Evolutionary conservation across 2,329 filamentous ascomycete species (phyloP), one percentile per base, ranked within the genome.

Genomic region (Diaporthe ilicicola): DNA sequence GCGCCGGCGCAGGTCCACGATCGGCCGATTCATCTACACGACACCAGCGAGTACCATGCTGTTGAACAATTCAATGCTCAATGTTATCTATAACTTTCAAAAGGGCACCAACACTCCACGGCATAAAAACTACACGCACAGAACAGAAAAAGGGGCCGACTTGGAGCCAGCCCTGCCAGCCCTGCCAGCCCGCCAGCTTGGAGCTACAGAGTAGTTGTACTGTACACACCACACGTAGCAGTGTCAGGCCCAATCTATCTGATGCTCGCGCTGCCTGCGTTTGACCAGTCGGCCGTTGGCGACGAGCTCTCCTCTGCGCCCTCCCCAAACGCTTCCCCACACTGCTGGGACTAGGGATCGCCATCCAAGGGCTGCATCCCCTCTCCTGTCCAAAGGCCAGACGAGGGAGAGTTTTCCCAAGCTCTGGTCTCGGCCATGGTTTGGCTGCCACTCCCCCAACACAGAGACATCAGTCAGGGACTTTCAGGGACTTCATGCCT

Each of bases 401-500:
- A 34, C 4, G 32, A 34, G 32, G 32, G 32, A 34, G 32, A 34
- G 32, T n/a, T n/a, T n/a, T n/a, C n/a, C n/a, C n/a, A n/a, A n/a
- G n/a, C n/a, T n/a, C n/a, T n/a, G n/a, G n/a, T n/a, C n/a, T n/a
- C n/a, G n/a, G n/a, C n/a, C n/a, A n/a, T n/a, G n/a, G n/a, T n/a
- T n/a, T n/a, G n/a, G n/a, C n/a, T n/a, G n/a, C n/a, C n/a, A n/a
- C 13, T 56, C 50, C 13, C 51, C 24, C 29, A 22, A 29, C 12
- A 48, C 24, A n/a, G n/a, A n/a, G n/a, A n/a, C n/a, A n/a, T n/a
- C n/a, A n/a, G n/a, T n/a, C n/a, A n/a, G n/a, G n/a, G n/a, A n/a
- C 29, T 29, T n/a, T 42, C 66, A 69, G 42, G 13, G 6, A 39
- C 12, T 37, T 69, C 54, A 69, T 69, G 67, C 67, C 46, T 54